Conservation (phyloP, 1,284 basidiomycete genomes). For the Fomitiporia mediterranea region DNA sequence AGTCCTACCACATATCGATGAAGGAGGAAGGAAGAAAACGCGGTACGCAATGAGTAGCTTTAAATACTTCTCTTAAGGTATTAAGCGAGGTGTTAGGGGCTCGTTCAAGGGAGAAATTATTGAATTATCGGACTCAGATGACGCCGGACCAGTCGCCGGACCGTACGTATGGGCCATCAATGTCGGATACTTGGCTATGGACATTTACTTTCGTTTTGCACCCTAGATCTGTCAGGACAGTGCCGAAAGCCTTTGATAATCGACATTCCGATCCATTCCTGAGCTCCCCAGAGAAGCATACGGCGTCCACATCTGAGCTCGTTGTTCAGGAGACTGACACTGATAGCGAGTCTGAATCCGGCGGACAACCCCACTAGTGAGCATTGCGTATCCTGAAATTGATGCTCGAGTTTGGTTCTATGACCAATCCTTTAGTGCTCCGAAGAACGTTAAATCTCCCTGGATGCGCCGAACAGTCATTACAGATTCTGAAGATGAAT, state of each 20-base stretch:
- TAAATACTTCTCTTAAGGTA: not conserved
- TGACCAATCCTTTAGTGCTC: too few species aligned
- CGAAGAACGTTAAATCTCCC: slow-evolving; percentile 17
- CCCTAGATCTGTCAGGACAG: not conserved
- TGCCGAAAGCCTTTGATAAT: not conserved
- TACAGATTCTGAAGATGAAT: slow-evolving; percentile 32
- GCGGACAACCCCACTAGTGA: slow-evolving; percentile 1
- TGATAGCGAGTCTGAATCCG: slow-evolving; percentile 3
- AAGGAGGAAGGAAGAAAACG: slow-evolving; percentile 27
- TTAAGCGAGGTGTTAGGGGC: not conserved
- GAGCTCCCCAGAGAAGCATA: not conserved
- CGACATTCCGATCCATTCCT: not conserved
- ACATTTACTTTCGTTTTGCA: not conserved
- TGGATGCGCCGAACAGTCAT: slow-evolving; percentile 31
- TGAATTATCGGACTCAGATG: slow-evolving; percentile 11
- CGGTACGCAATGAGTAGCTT: not conserved
- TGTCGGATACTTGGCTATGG: too few species aligned
- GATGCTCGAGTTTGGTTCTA: too few species aligned
- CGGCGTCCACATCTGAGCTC: not conserved
- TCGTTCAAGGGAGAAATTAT: not conserved
- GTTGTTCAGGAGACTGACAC: not conserved
- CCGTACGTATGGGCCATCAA: not conserved
- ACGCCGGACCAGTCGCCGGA: not conserved
- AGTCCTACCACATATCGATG: slow-evolving; percentile 37
- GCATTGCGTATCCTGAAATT: too few species aligned